phyloP scores from a whole-genome alignment of 2,329 filamentous ascomycete genomes.

The Alternaria longipes region DNA sequence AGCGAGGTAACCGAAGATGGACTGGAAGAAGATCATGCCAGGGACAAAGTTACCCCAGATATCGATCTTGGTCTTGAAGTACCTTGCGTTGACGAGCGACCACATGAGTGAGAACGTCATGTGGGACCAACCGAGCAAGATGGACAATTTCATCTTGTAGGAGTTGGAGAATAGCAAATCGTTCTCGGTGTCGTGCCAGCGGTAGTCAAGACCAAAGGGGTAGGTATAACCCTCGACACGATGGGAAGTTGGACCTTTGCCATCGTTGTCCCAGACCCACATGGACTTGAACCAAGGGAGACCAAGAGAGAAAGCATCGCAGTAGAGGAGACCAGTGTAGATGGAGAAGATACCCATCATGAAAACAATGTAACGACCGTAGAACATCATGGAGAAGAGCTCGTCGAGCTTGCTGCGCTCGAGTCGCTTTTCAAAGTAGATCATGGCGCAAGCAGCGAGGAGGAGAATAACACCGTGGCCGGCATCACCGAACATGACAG shows the following conservation, averaged over 20 bases:
- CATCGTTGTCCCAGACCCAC: slow-evolving; percentile 83
- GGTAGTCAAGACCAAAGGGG: slow-evolving; percentile 94
- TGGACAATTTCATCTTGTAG: slow-evolving; percentile 99
- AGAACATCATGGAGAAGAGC: slow-evolving; percentile 98
- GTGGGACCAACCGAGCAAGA: slow-evolving; percentile 94
- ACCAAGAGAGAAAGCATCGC: slow-evolving; percentile 94
- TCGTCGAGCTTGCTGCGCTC: slow-evolving; percentile 90
- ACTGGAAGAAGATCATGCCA: slow-evolving; percentile 99
- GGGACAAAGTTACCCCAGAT: slow-evolving; percentile 98
- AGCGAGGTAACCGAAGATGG: slow-evolving; percentile 96
- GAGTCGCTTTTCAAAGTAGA: slow-evolving; percentile 92
- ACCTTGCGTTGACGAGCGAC: slow-evolving; percentile 89
- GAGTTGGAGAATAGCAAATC: slow-evolving; percentile 96
- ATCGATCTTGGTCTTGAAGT: slow-evolving; percentile 94
- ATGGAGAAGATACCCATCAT: slow-evolving; percentile 98
- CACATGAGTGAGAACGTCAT: slow-evolving; percentile 99
- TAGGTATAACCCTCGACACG: slow-evolving; percentile 81
- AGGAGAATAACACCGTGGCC: slow-evolving; percentile 94
- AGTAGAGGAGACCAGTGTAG: slow-evolving; percentile 97
- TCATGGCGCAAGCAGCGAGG: slow-evolving; percentile 85
- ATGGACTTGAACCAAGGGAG: slow-evolving; percentile 88
- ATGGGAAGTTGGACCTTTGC: slow-evolving; percentile 70
- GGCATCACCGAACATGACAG: slow-evolving; percentile 99
- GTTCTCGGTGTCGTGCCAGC: slow-evolving; percentile 96
- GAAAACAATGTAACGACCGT: slow-evolving; percentile 96